Conservation (phyloP, 2,329 filamentous ascomycete species). For the Paramyrothecium sp. region DNA sequence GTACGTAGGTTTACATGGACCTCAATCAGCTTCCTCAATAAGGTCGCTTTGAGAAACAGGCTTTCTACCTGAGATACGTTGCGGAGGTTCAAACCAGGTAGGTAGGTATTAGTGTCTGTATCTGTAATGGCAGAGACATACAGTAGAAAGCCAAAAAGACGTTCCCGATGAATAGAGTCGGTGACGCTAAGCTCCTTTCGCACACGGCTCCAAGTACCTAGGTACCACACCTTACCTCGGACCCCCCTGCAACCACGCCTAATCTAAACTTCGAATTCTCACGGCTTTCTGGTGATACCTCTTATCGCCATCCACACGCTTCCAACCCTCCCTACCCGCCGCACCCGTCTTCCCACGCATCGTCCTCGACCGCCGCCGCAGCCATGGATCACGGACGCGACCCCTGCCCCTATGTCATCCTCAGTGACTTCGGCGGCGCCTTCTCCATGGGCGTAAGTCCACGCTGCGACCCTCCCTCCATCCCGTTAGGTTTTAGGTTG, state of each 20-base stretch:
- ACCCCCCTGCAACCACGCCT: conserved; percentile 6
- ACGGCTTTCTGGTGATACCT: not conserved
- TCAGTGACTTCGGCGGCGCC: conserved; percentile 96
- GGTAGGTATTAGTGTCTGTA: too few species aligned
- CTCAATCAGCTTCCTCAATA: too few species aligned
- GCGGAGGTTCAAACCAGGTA: too few species aligned
- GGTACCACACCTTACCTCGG: conserved; percentile 4
- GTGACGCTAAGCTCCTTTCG: conserved; percentile 8
- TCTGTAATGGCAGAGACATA: too few species aligned
- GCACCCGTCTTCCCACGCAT: conserved; percentile 1
- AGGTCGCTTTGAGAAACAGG: too few species aligned
- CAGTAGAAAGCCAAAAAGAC: too few species aligned
- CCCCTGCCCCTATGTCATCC: conserved; percentile 93
- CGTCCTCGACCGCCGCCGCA: conserved; percentile 1
- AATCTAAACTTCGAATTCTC: too few species aligned
- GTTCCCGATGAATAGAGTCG: too few species aligned
- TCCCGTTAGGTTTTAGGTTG: not conserved
- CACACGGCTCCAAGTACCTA: conserved; percentile 5
- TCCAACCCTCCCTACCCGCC: conserved; percentile 2
- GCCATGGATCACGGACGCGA: conserved; percentile 93
- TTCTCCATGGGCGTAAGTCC: conserved; percentile 88
- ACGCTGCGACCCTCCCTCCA: not conserved
- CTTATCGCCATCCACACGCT: not conserved
- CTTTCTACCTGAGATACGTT: too few species aligned
- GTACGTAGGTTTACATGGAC: too few species aligned